Percentiles rank a stretch among this genome's conserved stretches.
Conservation (phyloP, 1,139 yeast species). For the Meyerozyma carpophila region DNA sequence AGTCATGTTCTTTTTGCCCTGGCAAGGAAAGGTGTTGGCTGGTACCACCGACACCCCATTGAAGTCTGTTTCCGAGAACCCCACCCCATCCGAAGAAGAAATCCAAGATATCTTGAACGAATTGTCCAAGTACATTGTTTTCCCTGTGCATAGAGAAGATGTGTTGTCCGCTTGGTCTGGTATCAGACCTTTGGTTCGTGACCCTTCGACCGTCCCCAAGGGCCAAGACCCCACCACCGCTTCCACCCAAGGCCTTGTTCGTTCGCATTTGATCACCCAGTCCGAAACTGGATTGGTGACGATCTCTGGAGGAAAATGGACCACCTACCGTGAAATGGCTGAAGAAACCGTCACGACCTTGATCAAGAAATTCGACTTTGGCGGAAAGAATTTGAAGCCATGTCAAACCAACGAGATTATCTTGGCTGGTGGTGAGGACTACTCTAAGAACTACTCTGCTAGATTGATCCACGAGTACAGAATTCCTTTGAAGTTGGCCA, state of each 20-base stretch:
- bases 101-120: slow-evolving; percentile 84
- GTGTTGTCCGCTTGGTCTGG: slow-evolving; percentile 97
- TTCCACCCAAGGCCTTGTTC: slow-evolving; percentile 77
- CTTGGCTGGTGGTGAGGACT: slow-evolving; percentile 72
- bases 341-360: slow-evolving; percentile 84
- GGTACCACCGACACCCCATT: slow-evolving; percentile 92
- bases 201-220: slow-evolving; percentile 60
- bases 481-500: slow-evolving; percentile 71
- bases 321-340: slow-evolving; percentile 97
- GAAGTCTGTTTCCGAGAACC: slow-evolving; percentile 72
- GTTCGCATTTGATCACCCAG: slow-evolving; percentile 78
- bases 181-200: slow-evolving; percentile 89
- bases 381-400: slow-evolving; percentile 35
- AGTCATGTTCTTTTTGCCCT: slow-evolving; percentile 94
- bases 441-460: slow-evolving; percentile 64
- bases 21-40: slow-evolving; percentile 96
- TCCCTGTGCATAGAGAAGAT: slow-evolving; percentile 86
- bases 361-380: slow-evolving; percentile 45
- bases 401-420: slow-evolving; percentile 62
- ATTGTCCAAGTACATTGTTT: slow-evolving; percentile 81
- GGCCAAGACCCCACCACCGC: slow-evolving; percentile 38
- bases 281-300: slow-evolving; percentile 76
- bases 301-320: slow-evolving; percentile 97
- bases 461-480: slow-evolving; percentile 77
- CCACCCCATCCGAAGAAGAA: slow-evolving; percentile 84